These are phyloP conservation scores for Heterobasidion parviporum DNA, from an alignment of 1,284 basidiomycete species.

Conservation along the genomic window DNA sequence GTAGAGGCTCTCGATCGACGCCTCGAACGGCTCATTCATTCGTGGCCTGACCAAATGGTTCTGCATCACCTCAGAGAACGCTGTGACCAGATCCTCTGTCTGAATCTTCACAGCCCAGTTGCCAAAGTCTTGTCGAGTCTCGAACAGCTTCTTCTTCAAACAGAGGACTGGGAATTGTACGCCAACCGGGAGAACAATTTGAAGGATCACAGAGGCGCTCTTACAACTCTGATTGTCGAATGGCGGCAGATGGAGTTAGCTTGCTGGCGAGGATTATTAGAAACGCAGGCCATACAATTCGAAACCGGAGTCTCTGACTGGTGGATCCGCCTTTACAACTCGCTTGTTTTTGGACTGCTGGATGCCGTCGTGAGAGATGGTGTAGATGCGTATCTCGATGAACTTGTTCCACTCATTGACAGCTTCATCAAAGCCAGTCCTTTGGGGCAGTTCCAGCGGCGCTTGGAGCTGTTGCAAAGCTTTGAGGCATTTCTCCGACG, in stretches of 20 bases:
- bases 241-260: slow-evolving; percentile 90
- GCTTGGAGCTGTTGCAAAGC: slow-evolving; percentile 64
- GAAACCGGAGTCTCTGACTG: slow-evolving; percentile 64
- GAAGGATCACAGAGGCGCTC: slow-evolving; percentile 52
- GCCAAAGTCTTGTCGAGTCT: slow-evolving; percentile 81
- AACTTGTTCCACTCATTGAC: slow-evolving; percentile 75
- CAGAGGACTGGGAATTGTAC: slow-evolving; percentile 96
- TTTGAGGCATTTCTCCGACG: slow-evolving; percentile 50
- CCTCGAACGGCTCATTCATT: slow-evolving; percentile 52
- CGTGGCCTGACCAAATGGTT: slow-evolving; percentile 98
- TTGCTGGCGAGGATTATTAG: slow-evolving; percentile 81
- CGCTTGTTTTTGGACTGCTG: slow-evolving; percentile 59
- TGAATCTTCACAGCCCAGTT: slow-evolving; percentile 68
- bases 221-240: slow-evolving; percentile 74
- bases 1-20: slow-evolving; percentile 46
- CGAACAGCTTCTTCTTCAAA: slow-evolving; percentile 83
- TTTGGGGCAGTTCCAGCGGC: slow-evolving; percentile 73
- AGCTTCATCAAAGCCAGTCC: slow-evolving; percentile 76
- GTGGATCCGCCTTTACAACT: slow-evolving; percentile 92
- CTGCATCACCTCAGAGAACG: slow-evolving; percentile 78
- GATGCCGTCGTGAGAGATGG: slow-evolving; percentile 31
- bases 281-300: slow-evolving; percentile 61
- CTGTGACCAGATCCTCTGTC: slow-evolving; percentile 60
- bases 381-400: slow-evolving; percentile 51
- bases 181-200: slow-evolving; percentile 85